Percentiles rank a stretch among this genome's conserved stretches.
These are phyloP conservation scores for Haplographium delicatum DNA, from an alignment of 495 filamentous ascomycete species.

Conservation along the genomic window DNA sequence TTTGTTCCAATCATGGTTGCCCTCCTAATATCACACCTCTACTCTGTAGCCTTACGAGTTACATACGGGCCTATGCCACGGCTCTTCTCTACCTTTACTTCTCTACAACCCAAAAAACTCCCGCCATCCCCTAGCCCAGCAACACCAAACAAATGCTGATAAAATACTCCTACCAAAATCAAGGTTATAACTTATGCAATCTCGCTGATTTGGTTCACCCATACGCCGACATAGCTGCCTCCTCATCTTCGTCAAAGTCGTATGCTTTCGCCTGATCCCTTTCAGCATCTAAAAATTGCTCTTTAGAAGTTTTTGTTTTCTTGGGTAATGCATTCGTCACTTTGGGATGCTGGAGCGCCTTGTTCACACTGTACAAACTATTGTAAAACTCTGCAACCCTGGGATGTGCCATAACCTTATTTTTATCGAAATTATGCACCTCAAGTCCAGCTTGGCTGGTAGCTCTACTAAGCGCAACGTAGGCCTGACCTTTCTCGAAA, in stretches of 20 bases:
- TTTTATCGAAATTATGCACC: conserved; percentile 81
- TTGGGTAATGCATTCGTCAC: conserved; percentile 9
- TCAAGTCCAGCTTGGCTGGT: conserved; percentile 84
- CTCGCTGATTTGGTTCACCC: conserved; percentile 20
- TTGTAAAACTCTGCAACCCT: conserved; percentile 80
- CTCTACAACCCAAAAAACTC: too few relatives aligned
- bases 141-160: conserved; percentile 14
- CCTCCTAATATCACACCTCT: too few relatives aligned
- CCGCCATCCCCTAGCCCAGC: too few relatives aligned
- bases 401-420: conserved; percentile 91
- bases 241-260: conserved; percentile 28
- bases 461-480: conserved; percentile 79
- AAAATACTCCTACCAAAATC: not conserved
- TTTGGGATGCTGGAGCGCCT: conserved; percentile 26
- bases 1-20: too few relatives aligned
- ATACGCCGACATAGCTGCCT: conserved; percentile 23
- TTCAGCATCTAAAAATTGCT: conserved; percentile 12
- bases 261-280: conserved; percentile 15
- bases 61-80: too few relatives aligned
- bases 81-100: too few relatives aligned
- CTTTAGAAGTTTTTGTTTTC: conserved; percentile 8
- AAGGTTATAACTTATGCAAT: not conserved
- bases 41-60: too few relatives aligned
- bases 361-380: conserved; percentile 60
- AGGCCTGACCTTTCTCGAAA: conserved; percentile 92